Evolutionary conservation across 2,329 filamentous ascomycete genomes (phyloP).

Genomic region (Sporothrix euskadiensis): DNA sequence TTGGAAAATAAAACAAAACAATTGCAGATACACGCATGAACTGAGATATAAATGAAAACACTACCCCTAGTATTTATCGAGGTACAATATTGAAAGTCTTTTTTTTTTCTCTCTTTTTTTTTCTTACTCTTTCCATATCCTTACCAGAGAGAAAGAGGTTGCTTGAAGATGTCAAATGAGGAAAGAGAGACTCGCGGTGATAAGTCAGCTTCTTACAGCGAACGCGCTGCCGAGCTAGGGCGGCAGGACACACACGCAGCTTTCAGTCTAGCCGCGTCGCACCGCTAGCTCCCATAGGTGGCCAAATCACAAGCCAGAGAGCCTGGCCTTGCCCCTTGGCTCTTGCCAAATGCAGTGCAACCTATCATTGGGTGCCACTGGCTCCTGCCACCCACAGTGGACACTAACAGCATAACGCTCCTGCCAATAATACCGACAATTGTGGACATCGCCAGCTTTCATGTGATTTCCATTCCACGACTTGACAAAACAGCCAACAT

Average conservation of each 20-base stretch:
- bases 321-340: neutral
- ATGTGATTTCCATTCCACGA: conserved; percentile 10
- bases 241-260: neutral
- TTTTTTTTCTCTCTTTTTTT: neutral
- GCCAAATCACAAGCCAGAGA: conserved; percentile 14
- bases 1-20: neutral
- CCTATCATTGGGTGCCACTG: neutral
- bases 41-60: neutral
- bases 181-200: neutral
- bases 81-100: neutral
- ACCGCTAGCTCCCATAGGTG: neutral
- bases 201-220: neutral
- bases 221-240: neutral
- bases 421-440: neutral
- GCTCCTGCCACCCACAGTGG: neutral
- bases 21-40: neutral
- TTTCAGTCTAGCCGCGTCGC: conserved; percentile 12
- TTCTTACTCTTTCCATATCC: neutral
- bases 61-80: neutral
- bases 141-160: neutral
- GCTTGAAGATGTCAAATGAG: neutral
- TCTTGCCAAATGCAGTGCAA: neutral
- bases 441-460: conserved; percentile 14
- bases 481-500: neutral
- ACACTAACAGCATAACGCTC: neutral